Base-by-base conservation (phyloP, 805 yeast species). In the Vanderwaltozyma tropicalis region DNA sequence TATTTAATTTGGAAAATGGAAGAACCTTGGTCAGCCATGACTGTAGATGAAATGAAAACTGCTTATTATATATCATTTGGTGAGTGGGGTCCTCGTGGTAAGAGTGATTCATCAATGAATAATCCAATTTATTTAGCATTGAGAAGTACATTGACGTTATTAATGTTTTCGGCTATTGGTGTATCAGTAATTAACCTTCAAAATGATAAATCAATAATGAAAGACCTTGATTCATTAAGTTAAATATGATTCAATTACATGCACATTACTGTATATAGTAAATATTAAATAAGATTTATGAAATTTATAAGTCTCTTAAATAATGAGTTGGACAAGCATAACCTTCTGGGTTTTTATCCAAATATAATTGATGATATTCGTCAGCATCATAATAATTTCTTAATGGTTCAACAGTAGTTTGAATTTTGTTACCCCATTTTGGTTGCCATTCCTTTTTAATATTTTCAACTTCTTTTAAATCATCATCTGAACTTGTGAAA, bases 301-400 rank as follows among this genome's bases (percentile, higher is more conserved):
- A 17, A 31, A 7, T 13, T 25, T 27, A 38, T 25, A 38, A 29
- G 12, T 66, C 62, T 63, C 97, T 78, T 38, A 84, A 57, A 48
- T 71, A 87, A 55, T 89, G 97, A 4, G 89, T 77, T 16, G 95
- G 89, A 57, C 97, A 89, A 41, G 82, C 84, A 59, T 88, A 86
- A 5, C 96, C 96, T 4, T 64, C 61, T 2, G 96, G 94, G 57
- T 89, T 86, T 52, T 75, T 78, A 40, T 71, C 69, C 50, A 89
- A 67, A 57, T 92, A 89, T 43, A 70, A 53, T 57, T 89, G 97
- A 59, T 89, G 98, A 58, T 88, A 89, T 27, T 78, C 88, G 61
- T 89, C 98, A n/a, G 96, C 97, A 55, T 88, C 96, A 66, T 78
- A 80, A 69, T 84, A 92, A 41, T 67, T 68, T 35, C 66, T 56